Percentiles rank a stretch among this genome's conserved stretches.
Evolutionary conservation across 208 protist species (phyloP).

Genomic region (Leishmania guyanensis): DNA sequence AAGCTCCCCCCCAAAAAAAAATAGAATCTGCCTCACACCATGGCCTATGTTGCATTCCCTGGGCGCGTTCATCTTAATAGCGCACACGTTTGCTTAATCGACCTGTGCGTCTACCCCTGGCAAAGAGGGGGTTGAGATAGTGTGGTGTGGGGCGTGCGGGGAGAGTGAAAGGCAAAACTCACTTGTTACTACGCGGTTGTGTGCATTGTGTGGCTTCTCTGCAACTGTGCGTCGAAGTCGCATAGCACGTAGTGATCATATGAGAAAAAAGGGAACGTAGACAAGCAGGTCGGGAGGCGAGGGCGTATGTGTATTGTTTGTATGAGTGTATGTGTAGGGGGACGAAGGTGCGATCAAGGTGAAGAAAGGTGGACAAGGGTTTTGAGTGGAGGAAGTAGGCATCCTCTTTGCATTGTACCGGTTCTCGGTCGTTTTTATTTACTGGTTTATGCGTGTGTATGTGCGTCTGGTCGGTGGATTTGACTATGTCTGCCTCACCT

Average conservation of each 20-base stretch:
- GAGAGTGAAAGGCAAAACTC: background rate
- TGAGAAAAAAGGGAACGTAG: background rate
- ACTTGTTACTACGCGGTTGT: background rate
- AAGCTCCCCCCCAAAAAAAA: background rate
- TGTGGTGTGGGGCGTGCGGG: background rate
- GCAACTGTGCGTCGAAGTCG: background rate
- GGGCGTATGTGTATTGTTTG: background rate
- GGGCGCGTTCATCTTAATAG: background rate
- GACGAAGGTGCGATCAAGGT: background rate
- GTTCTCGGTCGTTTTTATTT: background rate
- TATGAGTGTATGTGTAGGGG: background rate
- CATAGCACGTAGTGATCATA: background rate
- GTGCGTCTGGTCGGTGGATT: background rate
- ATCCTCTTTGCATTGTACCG: too few species aligned
- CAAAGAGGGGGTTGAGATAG: too few species aligned
- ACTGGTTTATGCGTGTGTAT: background rate
- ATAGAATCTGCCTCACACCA: background rate
- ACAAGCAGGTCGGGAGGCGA: background rate
- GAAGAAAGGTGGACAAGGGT: background rate
- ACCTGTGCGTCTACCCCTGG: too few species aligned
- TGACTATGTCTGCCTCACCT: too few species aligned
- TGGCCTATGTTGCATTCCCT: background rate
- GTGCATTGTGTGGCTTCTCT: background rate
- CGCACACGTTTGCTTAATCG: too few species aligned
- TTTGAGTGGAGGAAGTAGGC: background rate